These are phyloP conservation scores for Hanseniaspora meyeri DNA, from an alignment of 805 yeast species.

Conservation along the genomic window DNA sequence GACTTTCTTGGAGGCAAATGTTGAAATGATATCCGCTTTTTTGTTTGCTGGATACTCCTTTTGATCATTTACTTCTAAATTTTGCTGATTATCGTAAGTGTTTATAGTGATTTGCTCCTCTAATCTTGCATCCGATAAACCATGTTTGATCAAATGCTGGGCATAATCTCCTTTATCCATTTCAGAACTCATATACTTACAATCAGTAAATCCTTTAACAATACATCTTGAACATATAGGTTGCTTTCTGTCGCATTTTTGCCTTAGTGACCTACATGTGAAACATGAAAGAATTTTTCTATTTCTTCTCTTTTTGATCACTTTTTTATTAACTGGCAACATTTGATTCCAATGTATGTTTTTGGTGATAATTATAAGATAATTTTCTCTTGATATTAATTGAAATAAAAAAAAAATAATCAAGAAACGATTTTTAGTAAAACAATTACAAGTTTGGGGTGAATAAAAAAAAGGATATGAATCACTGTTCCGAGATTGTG, in stretches of 20 bases:
- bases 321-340: neutral
- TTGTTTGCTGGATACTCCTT: neutral
- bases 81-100: neutral
- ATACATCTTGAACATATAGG: slow-evolving; percentile 4
- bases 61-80: too few relatives aligned
- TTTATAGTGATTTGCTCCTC: neutral
- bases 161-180: neutral
- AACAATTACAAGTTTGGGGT: too few relatives aligned
- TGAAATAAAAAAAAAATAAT: too few relatives aligned
- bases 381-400: too few relatives aligned
- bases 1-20: neutral
- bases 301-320: slow-evolving; percentile 7
- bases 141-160: neutral
- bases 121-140: neutral
- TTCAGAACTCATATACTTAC: slow-evolving; percentile 5
- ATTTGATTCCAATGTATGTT: neutral
- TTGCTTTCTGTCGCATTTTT: slow-evolving; percentile 8
- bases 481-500: too few relatives aligned
- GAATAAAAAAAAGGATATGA: too few relatives aligned
- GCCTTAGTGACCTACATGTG: slow-evolving; percentile 11
- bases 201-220: neutral
- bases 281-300: slow-evolving; percentile 9
- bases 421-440: too few relatives aligned
- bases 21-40: neutral
- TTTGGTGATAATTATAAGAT: neutral